phyloP scores from a whole-genome alignment of 2,329 filamentous ascomycete species.

The Tolypocladium nubicola region DNA sequence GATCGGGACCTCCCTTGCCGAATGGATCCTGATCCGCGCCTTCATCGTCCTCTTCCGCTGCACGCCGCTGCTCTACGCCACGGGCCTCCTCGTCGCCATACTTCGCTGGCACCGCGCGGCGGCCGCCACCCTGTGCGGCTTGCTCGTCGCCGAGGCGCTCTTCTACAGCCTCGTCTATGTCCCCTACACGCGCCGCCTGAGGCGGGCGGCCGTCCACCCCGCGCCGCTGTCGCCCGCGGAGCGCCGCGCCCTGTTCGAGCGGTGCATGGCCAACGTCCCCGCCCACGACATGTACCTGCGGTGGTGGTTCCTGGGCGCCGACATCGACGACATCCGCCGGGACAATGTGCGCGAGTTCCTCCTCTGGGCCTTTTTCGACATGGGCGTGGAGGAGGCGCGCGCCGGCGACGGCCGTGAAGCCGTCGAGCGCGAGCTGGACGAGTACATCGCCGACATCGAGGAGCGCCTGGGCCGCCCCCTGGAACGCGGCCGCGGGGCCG shows the following conservation, averaged over 20 bases:
- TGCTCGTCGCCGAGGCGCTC: conserved; percentile 27
- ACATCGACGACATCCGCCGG: conserved; percentile 43
- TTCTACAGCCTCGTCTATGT: conserved; percentile 32
- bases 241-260: conserved; percentile 44
- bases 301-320: conserved; percentile 56
- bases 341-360: conserved; percentile 61
- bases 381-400: conserved; percentile 16
- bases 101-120: background rate
- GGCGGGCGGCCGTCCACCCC: conserved; percentile 27
- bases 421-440: conserved; percentile 29
- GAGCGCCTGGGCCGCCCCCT: conserved; percentile 38
- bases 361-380: conserved; percentile 57
- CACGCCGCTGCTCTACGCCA: conserved; percentile 28
- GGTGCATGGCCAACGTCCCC: conserved; percentile 42
- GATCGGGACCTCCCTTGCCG: conserved; percentile 25
- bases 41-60: conserved; percentile 33
- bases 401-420: conserved; percentile 15
- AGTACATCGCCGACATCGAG: conserved; percentile 42
- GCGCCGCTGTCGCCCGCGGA: conserved; percentile 30
- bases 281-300: conserved; percentile 46
- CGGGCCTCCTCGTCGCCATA: conserved; percentile 15
- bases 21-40: conserved; percentile 34
- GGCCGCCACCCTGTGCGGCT: conserved; percentile 12
- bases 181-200: conserved; percentile 30
- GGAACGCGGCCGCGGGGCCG: conserved; percentile 42